Evolutionary conservation across 495 filamentous ascomycete species (phyloP).

Genomic region (Aspergillus campestris): DNA sequence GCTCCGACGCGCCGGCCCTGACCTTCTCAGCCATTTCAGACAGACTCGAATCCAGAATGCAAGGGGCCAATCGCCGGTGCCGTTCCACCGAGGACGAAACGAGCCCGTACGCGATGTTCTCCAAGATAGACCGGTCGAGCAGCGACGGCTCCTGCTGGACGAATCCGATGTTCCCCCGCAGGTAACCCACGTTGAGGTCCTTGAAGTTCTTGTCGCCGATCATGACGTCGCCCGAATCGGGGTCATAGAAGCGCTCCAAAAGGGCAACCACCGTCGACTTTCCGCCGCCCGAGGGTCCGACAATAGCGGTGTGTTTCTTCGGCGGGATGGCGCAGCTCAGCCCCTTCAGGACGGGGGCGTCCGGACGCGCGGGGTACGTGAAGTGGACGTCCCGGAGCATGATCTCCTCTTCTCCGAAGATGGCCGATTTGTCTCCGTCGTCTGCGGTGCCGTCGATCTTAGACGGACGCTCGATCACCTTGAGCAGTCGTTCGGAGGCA

Average conservation of each 20-base stretch:
- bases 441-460: conserved; percentile 41
- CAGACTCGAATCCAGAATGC: conserved; percentile 23
- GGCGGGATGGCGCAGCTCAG: conserved; percentile 45
- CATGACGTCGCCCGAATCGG: conserved; percentile 29
- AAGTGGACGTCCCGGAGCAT: conserved; percentile 47
- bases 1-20: conserved; percentile 18
- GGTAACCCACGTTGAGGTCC: conserved; percentile 45
- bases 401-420: conserved; percentile 28
- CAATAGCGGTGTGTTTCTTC: conserved; percentile 53
- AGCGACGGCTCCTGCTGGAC: conserved; percentile 61
- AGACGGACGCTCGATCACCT: conserved; percentile 43
- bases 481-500: conserved; percentile 40
- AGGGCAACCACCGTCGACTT: conserved; percentile 58
- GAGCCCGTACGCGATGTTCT: conserved; percentile 59
- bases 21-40: conserved; percentile 19
- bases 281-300: conserved; percentile 61
- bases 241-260: conserved; percentile 44
- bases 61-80: conserved; percentile 27
- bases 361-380: conserved; percentile 52
- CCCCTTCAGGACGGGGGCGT: conserved; percentile 41
- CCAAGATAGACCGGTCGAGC: conserved; percentile 54
- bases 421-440: conserved; percentile 19
- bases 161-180: conserved; percentile 51
- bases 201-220: conserved; percentile 45
- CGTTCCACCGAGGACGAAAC: conserved; percentile 37